Evolutionary conservation across 2,329 filamentous ascomycete species (phyloP), one percentile per base, ranked within the genome.

Genomic region (Ceratocystis smalleyi): DNA sequence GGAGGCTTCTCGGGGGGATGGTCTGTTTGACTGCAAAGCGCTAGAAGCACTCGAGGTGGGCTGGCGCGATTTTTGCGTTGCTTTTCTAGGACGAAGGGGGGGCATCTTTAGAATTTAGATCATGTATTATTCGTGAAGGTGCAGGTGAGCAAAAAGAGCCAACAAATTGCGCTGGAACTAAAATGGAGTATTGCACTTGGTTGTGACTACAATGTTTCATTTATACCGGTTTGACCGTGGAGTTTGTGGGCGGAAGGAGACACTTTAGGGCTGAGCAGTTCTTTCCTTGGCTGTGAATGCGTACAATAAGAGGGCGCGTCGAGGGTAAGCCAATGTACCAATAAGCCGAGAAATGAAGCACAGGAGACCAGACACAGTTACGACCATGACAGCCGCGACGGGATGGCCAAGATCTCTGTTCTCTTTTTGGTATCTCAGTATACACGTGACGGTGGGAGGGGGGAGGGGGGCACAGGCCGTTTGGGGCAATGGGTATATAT

Each of bases 241-340:
- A 40, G 35, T 57, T 57, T 35, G 54, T 57, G 54, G 54, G 27
- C 54, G 54, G 54, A 57, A 57, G n/a, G 54, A 57, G 54, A n/a
- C 17, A 35, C 4, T 8, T 35, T 57, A 57, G 54, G 54, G 54
- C 54, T 32, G 15, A 8, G 15, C 12, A 24, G 54, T 57, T 57
- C 54, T 15, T 57, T 30, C 54, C 54, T 51, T 24, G 10, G 10
- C 10, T 27, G 19, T 4, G 5, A 27, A 27, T 7, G 24, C 47
- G n/a, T 24, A 51, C 10, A n/a, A 27, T 17, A 27, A 27, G 22
- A 27, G 27, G 5, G 32, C 7, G 7, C 8, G 15, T 35, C 35
- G 54, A 32, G 12, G 12, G 7, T 15, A 57, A 24, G 19, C 47
- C 35, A 15, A 24, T 51, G 47, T 51, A 10, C 19, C 47, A 24